Conservation (phyloP, 108 stramenopile species). For the Phaeodactylum tricornutum region DNA sequence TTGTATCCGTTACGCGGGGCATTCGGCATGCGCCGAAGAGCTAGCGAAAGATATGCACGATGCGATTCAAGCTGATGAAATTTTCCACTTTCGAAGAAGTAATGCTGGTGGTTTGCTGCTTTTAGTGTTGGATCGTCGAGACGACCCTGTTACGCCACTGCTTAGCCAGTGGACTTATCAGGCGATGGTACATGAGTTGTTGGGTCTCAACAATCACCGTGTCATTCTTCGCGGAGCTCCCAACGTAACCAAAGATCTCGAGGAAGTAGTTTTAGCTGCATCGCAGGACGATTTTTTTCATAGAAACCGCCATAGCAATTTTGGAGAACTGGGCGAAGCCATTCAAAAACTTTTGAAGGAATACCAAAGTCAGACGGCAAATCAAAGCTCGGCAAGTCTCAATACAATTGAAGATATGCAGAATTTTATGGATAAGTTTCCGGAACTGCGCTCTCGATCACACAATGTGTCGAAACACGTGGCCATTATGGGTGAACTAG, state of each 20-base stretch:
- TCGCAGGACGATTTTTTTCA: constrained; percentile 92
- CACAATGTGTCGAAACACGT: constrained; percentile 95
- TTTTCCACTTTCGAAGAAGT: constrained; percentile 83
- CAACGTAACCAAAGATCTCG: constrained; percentile 86
- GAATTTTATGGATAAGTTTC: constrained; percentile 94
- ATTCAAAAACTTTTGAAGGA: constrained; percentile 91
- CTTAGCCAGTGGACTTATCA: constrained; percentile 99
- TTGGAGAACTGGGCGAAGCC: constrained; percentile 93
- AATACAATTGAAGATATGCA: constrained; percentile 98
- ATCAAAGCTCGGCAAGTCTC: constrained; percentile 69
- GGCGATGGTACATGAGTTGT: constrained; percentile 99
- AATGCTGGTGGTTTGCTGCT: constrained; percentile 44
- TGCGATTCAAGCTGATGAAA: constrained; percentile 73
- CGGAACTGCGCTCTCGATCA: constrained; percentile 78
- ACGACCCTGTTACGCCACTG: constrained; percentile 98
- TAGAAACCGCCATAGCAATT: constrained; percentile 89
- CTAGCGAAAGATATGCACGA: constrained; percentile 75
- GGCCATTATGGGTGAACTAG: constrained; percentile 94
- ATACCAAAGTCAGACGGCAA: constrained; percentile 83
- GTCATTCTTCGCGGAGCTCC: constrained; percentile 91
- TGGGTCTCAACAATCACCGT: constrained; percentile 95
- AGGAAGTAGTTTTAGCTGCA: constrained; percentile 92
- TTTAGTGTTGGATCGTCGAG: constrained; percentile 91
- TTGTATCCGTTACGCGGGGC: constrained; percentile 81
- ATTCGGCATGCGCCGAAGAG: constrained; percentile 65